A percentile compares a stretch with the other conserved stretches of the same genome.
Evolutionary conservation across 495 filamentous ascomycete species (phyloP).

Genomic region (Chaetomium tenue): DNA sequence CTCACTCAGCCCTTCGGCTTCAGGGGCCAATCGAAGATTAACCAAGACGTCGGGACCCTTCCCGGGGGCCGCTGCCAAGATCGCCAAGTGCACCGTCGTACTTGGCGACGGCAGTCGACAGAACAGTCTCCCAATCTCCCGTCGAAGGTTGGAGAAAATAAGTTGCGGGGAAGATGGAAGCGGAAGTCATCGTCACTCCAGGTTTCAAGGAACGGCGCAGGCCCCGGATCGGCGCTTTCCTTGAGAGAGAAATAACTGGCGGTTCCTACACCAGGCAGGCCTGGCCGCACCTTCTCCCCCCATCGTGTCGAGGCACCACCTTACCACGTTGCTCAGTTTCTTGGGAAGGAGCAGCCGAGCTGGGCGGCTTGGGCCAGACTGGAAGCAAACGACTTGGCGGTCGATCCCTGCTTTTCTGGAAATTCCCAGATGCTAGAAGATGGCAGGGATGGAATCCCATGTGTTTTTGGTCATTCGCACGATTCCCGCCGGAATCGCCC

Average conservation of each 20-base stretch:
- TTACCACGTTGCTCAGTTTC: background rate
- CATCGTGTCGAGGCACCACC: background rate
- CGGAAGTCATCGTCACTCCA: background rate
- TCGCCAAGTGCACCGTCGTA: constrained; percentile 23
- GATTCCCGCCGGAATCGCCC: background rate
- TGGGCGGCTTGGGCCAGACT: background rate
- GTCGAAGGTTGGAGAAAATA: background rate
- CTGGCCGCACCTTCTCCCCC: background rate
- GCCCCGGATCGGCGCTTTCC: background rate
- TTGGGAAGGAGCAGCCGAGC: background rate
- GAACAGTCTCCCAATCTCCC: background rate
- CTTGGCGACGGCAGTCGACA: constrained; percentile 32
- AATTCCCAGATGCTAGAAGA: background rate
- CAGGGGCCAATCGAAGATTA: constrained; percentile 17
- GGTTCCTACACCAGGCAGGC: no score
- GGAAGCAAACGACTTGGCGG: constrained; percentile 4
- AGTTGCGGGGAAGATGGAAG: constrained; percentile 5
- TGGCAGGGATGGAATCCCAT: constrained; percentile 3
- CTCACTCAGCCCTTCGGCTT: constrained; percentile 6
- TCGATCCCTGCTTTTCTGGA: constrained; percentile 3
- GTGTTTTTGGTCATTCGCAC: background rate
- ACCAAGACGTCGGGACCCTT: constrained; percentile 25
- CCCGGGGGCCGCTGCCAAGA: constrained; percentile 22
- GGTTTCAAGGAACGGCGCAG: background rate
- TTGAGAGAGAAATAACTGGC: background rate